Evolutionary conservation across 768 basidiomycete genomes (phyloP), one percentile per base, ranked within the genome.

Genomic region (Suillus bovinus): DNA sequence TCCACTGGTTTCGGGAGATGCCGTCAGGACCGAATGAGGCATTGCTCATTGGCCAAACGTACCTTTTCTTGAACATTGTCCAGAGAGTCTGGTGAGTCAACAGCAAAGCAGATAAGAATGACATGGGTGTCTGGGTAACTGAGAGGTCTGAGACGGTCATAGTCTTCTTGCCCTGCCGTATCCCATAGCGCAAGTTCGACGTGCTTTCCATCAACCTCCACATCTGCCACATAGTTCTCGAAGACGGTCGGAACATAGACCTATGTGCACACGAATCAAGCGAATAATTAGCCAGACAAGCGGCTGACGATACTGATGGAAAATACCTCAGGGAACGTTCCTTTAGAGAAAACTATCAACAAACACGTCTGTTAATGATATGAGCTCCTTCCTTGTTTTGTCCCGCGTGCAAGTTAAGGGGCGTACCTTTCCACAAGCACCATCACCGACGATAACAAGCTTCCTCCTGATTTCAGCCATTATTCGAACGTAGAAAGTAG

Each of bases 11-110:
- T 36, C 52, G 44, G 53, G 61, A 52, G 20, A 53, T 59, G 47
- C 46, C 46, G 52, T 68, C 38, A 67, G 54, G 11, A 61, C 27
- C 31, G 46, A 53, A 62, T 33, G 4, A 63, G 33, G 58, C 50
- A 34, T 61, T 53, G 49, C 49, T 39, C 36, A 61, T 27, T 49
- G 33, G 50, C 50, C 44, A 47, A 38, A 82, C 87, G 63, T 46
- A 92, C 97, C 92, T 99, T 99, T 83, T 99, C 97, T 83, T 98
- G 95, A 34, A 99, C 97, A 86, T 99, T 99, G 80, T 97, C 97
- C 67, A 99, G 83, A 55, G 96, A 98, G 77, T 98, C 96, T 38
- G 96, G 96, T 58, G 92, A 94, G 82, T 99, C 97, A 68, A 99
- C 88, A 47, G 97, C 95, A 77, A 97, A 99, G 77, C 96, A 98